These are phyloP conservation scores for Petasospora rhodanensis DNA, from an alignment of 1,139 yeast genomes.

Conservation along the genomic window DNA sequence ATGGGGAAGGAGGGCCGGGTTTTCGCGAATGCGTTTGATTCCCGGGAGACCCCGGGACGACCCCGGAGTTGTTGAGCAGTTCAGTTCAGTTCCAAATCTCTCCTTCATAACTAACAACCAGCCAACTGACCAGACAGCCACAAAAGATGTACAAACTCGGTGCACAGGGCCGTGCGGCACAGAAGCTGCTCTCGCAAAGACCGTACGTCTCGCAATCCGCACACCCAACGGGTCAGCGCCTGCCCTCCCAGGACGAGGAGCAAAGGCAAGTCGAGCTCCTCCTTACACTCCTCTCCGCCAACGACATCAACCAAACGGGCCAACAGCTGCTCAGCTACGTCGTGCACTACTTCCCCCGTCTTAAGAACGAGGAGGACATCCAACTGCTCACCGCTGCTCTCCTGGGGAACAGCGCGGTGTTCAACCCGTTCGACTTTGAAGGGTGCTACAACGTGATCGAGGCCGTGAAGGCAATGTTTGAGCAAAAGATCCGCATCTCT, in stretches of 20 bases:
- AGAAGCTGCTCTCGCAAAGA: constrained; percentile 17
- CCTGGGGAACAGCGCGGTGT: constrained; percentile 43
- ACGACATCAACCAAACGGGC: constrained; percentile 6
- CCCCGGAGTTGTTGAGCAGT: too few species aligned
- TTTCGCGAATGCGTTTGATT: too few species aligned
- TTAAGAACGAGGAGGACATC: constrained; percentile 56
- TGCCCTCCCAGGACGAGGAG: constrained; percentile 8
- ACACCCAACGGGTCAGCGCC: constrained; percentile 9
- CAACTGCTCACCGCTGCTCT: constrained; percentile 47
- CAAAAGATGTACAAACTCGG: constrained; percentile 30
- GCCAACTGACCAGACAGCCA: too few species aligned
- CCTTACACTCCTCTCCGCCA: constrained; percentile 14
- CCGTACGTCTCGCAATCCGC: constrained; percentile 7
- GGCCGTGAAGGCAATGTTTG: constrained; percentile 37
- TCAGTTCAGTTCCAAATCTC: too few species aligned
- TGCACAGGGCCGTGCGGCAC: constrained; percentile 30
- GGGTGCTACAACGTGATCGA: constrained; percentile 27
- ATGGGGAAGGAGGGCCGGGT: too few species aligned
- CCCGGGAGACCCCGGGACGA: too few species aligned
- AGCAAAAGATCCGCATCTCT: constrained; percentile 52
- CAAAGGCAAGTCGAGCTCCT: constrained; percentile 21
- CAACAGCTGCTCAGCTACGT: constrained; percentile 42
- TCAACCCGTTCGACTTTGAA: constrained; percentile 23
- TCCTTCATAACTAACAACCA: too few species aligned
- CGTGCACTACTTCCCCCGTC: constrained; percentile 56